phyloP scores from a whole-genome alignment of 78 protist species.

The Isochrysis galbana region DNA sequence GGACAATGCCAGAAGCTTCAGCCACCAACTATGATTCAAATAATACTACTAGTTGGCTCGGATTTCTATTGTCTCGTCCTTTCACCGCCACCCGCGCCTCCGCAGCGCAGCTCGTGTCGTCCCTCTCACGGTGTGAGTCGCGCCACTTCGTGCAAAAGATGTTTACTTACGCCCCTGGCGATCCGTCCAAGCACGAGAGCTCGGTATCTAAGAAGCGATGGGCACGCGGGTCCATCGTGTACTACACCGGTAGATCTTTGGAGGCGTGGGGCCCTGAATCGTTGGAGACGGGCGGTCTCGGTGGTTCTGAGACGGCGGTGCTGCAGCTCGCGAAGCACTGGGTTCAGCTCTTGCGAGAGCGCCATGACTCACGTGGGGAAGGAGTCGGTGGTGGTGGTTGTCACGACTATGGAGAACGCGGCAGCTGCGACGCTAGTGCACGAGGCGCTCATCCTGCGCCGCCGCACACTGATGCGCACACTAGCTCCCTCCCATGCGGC shows the following conservation, averaged over 20 bases:
- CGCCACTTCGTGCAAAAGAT: neutral
- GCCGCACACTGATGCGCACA: no score
- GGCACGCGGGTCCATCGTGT: neutral
- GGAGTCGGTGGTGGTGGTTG: no score
- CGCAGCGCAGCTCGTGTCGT: neutral
- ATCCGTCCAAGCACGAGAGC: no score
- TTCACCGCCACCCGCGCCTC: neutral
- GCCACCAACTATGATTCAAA: no score
- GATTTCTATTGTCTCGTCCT: no score
- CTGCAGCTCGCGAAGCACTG: neutral
- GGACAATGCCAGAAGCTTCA: no score
- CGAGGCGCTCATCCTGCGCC: no score
- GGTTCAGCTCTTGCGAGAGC: no score
- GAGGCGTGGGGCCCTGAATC: neutral
- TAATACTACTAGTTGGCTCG: no score
- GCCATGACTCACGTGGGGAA: no score
- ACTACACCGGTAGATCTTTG: neutral
- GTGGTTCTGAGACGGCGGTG: conserved; percentile 10
- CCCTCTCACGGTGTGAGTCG: neutral
- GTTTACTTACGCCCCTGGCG: no score
- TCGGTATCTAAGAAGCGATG: neutral
- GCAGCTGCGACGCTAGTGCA: neutral
- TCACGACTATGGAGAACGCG: neutral
- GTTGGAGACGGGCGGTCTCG: neutral
- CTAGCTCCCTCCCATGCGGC: no score